phyloP scores from a whole-genome alignment of 352 stramenopile genomes.

The Pythium dissotocum region DNA sequence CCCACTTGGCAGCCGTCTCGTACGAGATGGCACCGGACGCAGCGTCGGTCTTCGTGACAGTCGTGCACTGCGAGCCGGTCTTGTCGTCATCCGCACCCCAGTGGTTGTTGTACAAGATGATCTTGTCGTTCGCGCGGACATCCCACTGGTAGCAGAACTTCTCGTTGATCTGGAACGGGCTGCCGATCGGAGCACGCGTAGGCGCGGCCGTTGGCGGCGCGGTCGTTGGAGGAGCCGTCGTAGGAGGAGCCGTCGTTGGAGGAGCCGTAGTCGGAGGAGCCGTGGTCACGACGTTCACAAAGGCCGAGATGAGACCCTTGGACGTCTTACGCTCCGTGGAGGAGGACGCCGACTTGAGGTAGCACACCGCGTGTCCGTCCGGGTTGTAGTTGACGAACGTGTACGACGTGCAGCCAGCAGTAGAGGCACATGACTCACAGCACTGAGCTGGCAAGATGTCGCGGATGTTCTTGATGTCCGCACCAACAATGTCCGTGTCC shows the following conservation, averaged over 20 bases:
- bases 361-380: neutral
- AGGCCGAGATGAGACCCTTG: neutral
- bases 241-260: no score
- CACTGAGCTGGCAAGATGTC: neutral
- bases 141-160: neutral
- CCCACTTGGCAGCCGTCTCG: neutral
- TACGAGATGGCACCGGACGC: neutral
- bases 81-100: neutral
- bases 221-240: no score
- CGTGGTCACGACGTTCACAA: no score
- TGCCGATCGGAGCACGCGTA: neutral
- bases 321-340: neutral
- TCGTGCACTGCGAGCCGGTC: neutral
- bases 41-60: neutral
- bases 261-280: no score
- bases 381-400: constrained; percentile 4
- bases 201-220: no score
- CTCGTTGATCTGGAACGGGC: neutral
- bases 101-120: neutral
- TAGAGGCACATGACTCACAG: neutral
- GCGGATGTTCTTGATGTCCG: neutral
- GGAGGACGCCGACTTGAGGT: neutral
- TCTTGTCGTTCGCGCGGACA: neutral
- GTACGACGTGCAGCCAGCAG: neutral
- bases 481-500: neutral